phyloP scores from a whole-genome alignment of 805 yeast species.

The Wickerhamia fluorescens region DNA sequence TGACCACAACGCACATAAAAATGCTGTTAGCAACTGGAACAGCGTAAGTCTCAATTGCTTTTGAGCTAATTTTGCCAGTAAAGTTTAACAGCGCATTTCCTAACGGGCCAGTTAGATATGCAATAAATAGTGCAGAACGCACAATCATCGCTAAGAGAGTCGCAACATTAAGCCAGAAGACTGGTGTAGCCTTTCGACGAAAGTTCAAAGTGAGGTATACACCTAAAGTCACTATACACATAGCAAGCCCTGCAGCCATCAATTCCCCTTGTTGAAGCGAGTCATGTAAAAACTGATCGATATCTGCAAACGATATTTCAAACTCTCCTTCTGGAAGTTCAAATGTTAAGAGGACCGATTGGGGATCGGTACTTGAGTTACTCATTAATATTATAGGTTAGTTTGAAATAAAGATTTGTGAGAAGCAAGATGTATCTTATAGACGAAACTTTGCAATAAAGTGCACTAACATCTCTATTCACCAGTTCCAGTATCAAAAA shows the following conservation, averaged over 20 bases:
- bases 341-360: no score
- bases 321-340: no score
- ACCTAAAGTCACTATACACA: constrained; percentile 2
- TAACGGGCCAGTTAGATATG: constrained; percentile 47
- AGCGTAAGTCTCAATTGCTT: constrained; percentile 29
- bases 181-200: constrained; percentile 53
- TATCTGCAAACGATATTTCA: neutral
- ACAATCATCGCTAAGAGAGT: constrained; percentile 51
- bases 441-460: no score
- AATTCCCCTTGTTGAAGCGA: no score
- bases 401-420: no score
- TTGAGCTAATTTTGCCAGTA: constrained; percentile 21
- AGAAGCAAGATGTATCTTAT: no score
- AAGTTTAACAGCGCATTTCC: constrained; percentile 40
- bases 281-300: neutral
- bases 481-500: no score
- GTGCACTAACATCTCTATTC: no score
- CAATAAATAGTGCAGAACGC: constrained; percentile 55
- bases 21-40: constrained; percentile 57
- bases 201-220: constrained; percentile 6
- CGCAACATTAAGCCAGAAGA: constrained; percentile 65
- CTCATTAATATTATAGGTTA: no score
- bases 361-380: no score
- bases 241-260: no score
- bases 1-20: constrained; percentile 52